phyloP scores from a whole-genome alignment of 345 rosid genomes.

The Nasturtium officinale region DNA sequence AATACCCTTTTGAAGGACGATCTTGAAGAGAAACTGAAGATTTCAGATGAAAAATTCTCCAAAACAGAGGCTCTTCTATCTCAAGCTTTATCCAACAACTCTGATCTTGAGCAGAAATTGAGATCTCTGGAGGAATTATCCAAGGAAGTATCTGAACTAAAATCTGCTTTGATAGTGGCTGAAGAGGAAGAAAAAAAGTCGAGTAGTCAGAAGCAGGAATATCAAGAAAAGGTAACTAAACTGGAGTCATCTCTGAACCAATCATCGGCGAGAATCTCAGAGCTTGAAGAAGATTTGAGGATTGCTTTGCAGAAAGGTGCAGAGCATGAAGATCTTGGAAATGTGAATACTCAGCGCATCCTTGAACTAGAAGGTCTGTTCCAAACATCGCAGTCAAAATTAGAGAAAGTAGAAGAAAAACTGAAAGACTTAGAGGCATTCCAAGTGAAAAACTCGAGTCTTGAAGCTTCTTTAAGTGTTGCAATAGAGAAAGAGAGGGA shows the following conservation, averaged over 20 bases:
- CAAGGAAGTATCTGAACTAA: conserved; percentile 55
- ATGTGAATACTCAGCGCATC: conserved; percentile 50
- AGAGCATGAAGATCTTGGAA: conserved; percentile 67
- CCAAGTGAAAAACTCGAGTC: conserved; percentile 57
- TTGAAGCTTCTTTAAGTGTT: conserved; percentile 58
- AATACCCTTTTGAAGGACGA: conserved; percentile 54
- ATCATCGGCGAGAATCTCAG: conserved; percentile 47
- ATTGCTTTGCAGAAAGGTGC: conserved; percentile 50
- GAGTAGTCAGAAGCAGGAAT: conserved; percentile 46
- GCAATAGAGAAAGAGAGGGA: conserved; percentile 62
- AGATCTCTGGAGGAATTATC: conserved; percentile 42
- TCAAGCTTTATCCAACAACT: conserved; percentile 57
- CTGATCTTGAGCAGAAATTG: conserved; percentile 68
- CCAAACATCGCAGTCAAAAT: conserved; percentile 54
- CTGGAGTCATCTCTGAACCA: conserved; percentile 61
- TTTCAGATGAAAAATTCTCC: conserved; percentile 56
- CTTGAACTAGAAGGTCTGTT: conserved; percentile 59
- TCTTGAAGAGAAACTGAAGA: conserved; percentile 60
- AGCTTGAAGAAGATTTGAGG: conserved; percentile 65
- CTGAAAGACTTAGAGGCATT: conserved; percentile 66
- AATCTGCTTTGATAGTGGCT: conserved; percentile 46
- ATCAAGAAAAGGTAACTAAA: conserved; percentile 52
- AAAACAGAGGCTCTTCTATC: conserved; percentile 58
- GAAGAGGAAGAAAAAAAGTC: conserved; percentile 54
- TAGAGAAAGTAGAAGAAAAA: conserved; percentile 61